phyloP scores from a whole-genome alignment of 129 eudicot species.

The Cynara cardunculus region DNA sequence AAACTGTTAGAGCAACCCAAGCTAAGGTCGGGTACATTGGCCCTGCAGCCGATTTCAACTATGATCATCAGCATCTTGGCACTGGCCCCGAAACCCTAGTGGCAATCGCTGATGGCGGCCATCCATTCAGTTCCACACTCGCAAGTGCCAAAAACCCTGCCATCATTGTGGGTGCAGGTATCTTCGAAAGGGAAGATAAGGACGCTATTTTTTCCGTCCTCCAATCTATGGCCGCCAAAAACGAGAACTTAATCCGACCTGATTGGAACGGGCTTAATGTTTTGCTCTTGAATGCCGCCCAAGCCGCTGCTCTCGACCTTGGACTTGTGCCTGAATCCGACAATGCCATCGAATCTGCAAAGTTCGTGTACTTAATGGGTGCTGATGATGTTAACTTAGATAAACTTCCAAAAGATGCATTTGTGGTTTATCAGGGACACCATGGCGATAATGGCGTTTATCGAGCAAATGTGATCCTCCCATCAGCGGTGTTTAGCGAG shows the following conservation, averaged over 20 bases:
- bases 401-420: constrained; percentile 76
- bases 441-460: constrained; percentile 92
- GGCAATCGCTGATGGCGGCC: constrained; percentile 74
- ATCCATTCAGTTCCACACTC: constrained; percentile 58
- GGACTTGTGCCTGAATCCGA: constrained; percentile 89
- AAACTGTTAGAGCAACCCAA: constrained; percentile 69
- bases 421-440: constrained; percentile 96
- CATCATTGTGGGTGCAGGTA: constrained; percentile 80
- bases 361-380: constrained; percentile 83
- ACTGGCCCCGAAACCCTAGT: constrained; percentile 73
- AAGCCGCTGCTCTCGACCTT: constrained; percentile 97
- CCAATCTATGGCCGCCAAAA: constrained; percentile 67
- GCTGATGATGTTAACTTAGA: constrained; percentile 84
- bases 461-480: constrained; percentile 88
- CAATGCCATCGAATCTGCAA: constrained; percentile 69
- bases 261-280: constrained; percentile 94
- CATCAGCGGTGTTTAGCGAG: constrained; percentile 83
- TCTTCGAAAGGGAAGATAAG: constrained; percentile 74
- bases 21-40: constrained; percentile 94
- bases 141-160: constrained; percentile 75
- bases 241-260: constrained; percentile 57
- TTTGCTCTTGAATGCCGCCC: constrained; percentile 85
- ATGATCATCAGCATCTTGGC: constrained; percentile 79
- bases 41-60: constrained; percentile 81
- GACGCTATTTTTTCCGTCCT: constrained; percentile 70